Evolutionary conservation across 495 filamentous ascomycete species (phyloP).

Genomic region (Lophiotrema nucula): DNA sequence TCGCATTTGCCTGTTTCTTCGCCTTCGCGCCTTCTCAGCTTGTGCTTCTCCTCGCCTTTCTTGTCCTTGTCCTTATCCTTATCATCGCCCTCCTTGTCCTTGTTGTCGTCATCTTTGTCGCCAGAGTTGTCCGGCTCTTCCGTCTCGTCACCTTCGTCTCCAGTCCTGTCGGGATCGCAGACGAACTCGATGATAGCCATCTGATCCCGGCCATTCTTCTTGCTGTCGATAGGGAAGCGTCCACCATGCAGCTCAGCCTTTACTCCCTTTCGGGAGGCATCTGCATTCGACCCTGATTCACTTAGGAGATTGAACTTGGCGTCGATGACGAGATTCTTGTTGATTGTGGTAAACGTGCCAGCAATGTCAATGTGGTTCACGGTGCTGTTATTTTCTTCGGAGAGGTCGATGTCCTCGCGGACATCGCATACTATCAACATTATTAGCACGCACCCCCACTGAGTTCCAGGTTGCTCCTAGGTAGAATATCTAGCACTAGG

Average conservation of each 20-base stretch:
- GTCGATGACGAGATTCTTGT: conserved; percentile 52
- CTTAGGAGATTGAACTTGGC: conserved; percentile 63
- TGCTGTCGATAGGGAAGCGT: conserved; percentile 48
- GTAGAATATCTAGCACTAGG: neutral
- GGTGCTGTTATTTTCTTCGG: conserved; percentile 44
- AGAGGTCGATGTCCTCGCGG: conserved; percentile 48
- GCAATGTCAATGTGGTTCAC: conserved; percentile 68
- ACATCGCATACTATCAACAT: conserved; percentile 72
- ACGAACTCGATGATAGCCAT: conserved; percentile 78
- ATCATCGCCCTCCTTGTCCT: conserved; percentile 39
- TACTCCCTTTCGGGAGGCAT: conserved; percentile 66
- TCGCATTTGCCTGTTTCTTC: conserved; percentile 43
- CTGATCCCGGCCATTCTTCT: conserved; percentile 54
- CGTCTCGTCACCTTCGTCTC: conserved; percentile 58
- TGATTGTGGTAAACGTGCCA: conserved; percentile 57
- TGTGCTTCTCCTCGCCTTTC: conserved; percentile 31
- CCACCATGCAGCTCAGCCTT: conserved; percentile 69
- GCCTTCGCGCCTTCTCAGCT: conserved; percentile 14
- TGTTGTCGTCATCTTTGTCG: conserved; percentile 35
- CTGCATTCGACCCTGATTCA: conserved; percentile 54
- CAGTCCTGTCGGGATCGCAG: conserved; percentile 68
- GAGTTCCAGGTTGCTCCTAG: too few relatives aligned
- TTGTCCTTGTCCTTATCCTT: conserved; percentile 39
- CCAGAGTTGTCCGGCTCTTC: conserved; percentile 30
- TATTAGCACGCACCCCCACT: conserved; percentile 8